Evolutionary conservation across 1,284 basidiomycete genomes (phyloP), one percentile per base, ranked within the genome.

Genomic region (Peniophora sp.): DNA sequence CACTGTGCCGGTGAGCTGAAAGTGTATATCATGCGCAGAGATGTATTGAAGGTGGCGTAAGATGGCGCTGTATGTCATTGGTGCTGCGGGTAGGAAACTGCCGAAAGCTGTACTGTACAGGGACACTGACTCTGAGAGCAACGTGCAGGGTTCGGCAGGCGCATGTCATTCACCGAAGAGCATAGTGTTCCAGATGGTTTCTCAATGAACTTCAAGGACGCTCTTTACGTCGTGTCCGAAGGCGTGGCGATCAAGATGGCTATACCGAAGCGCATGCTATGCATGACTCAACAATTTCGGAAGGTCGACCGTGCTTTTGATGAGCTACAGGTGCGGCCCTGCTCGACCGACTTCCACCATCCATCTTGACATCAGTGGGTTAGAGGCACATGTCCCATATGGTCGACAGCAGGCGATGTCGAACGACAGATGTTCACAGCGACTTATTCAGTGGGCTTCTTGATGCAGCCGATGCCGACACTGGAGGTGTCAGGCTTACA

Each of bases 361-460:
- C 37, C 15, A 41, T 15, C 6, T 32, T 32, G 27, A 41, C 37
- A n/a, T n/a, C n/a, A 8, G n/a, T 5, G 37, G 18, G 15, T 18
- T 51, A 81, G 78, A 51, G 47, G 39, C 80, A 82, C 52, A 75
- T 83, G 68, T 49, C 62, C 1, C 78, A 81, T 60, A 80, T 83
- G 78, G 76, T 82, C 47, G 54, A 65, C 14, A 72, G 80, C 0
- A 64, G 68, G 48, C 54, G 49, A 11, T 58, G 64, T 0, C 67
- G 64, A 54, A 60, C 69, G 47, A 73, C 71, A 47, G 69, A 68
- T 44, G 68, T 73, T 51, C 68, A 68, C 27, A 61, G 79, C 53
- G 81, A 85, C 60, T 62, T 83, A 3, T 78, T 83, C 59, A 79
- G 67, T 55, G 74, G 70, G 54, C 65, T 83, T 14, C 61, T 83